phyloP scores from a whole-genome alignment of 78 protist species.

The Protostelium mycophagum region DNA sequence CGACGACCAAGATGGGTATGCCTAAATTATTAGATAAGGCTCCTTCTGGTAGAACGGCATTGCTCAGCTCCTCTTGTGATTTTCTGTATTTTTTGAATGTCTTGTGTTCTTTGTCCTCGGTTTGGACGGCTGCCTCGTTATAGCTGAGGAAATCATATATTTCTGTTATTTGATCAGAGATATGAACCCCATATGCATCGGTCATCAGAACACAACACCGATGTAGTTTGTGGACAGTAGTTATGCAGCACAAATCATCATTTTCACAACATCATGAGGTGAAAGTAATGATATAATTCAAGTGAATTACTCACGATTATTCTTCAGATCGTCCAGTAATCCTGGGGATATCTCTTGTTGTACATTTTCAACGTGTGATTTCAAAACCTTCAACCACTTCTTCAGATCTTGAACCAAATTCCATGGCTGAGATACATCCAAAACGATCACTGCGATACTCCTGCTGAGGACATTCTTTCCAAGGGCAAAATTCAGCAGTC shows the following conservation, averaged over 20 bases:
- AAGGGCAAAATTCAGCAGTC: constrained; percentile 41
- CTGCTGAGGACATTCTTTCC: constrained; percentile 20
- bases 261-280: not conserved
- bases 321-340: constrained; percentile 14
- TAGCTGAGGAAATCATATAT: not conserved
- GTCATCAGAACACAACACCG: too few relatives aligned
- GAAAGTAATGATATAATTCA: constrained; percentile 3
- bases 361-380: constrained; percentile 38
- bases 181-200: too few relatives aligned
- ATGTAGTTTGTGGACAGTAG: not conserved
- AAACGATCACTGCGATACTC: constrained; percentile 41
- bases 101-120: constrained; percentile 13
- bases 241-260: not conserved
- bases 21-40: constrained; percentile 43
- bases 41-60: constrained; percentile 45
- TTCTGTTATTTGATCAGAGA: too few relatives aligned
- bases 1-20: constrained; percentile 39
- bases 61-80: constrained; percentile 24
- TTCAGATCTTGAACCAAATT: constrained; percentile 29
- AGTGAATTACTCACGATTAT: constrained; percentile 35
- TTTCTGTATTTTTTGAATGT: constrained; percentile 12
- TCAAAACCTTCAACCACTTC: constrained; percentile 51
- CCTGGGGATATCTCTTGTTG: constrained; percentile 21
- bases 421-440: constrained; percentile 67
- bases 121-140: not conserved